Percentiles rank a stretch among this genome's conserved stretches.
These are phyloP conservation scores for Globisporangium sylvaticum DNA, from an alignment of 352 stramenopile genomes.

Conservation along the genomic window DNA sequence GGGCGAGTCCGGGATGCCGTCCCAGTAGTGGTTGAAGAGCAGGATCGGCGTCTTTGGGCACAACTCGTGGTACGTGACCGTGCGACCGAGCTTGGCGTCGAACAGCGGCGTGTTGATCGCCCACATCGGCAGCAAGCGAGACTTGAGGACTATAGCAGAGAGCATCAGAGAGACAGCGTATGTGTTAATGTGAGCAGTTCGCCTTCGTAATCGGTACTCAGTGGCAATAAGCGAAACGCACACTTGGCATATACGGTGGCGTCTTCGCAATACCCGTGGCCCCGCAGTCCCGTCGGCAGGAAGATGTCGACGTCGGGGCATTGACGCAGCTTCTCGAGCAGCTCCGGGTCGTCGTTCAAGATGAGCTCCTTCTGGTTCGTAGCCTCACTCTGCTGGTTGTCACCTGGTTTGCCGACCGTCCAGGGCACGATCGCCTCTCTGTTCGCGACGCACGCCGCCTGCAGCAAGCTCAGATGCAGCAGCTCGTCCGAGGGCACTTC, in stretches of 20 bases:
- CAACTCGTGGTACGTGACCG: constrained; percentile 39
- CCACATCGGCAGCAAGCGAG: constrained; percentile 32
- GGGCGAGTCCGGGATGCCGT: constrained; percentile 20
- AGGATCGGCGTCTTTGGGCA: constrained; percentile 44
- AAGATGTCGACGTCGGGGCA: constrained; percentile 65
- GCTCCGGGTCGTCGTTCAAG: constrained; percentile 24
- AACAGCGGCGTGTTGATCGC: constrained; percentile 25
- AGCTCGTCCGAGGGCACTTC: constrained; percentile 30
- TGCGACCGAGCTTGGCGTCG: constrained; percentile 12
- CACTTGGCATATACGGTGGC: constrained; percentile 55
- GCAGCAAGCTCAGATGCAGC: constrained; percentile 47
- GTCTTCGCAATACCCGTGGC: constrained; percentile 61
- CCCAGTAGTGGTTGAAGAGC: constrained; percentile 59
- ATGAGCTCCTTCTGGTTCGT: constrained; percentile 21
- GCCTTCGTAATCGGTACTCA: too few relatives aligned
- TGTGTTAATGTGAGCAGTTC: too few relatives aligned
- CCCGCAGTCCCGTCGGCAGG: constrained; percentile 33
- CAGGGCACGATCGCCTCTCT: constrained; percentile 43
- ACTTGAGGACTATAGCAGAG: constrained; percentile 28
- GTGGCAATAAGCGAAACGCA: too few relatives aligned
- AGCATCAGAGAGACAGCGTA: too few relatives aligned
- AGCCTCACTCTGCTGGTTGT: constrained; percentile 7
- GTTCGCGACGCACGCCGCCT: constrained; percentile 34
- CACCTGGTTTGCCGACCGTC: constrained; percentile 24
- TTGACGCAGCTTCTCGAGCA: constrained; percentile 42